These are phyloP conservation scores for Mycena albidolilacea DNA, from an alignment of 768 basidiomycete species.

Conservation along the genomic window DNA sequence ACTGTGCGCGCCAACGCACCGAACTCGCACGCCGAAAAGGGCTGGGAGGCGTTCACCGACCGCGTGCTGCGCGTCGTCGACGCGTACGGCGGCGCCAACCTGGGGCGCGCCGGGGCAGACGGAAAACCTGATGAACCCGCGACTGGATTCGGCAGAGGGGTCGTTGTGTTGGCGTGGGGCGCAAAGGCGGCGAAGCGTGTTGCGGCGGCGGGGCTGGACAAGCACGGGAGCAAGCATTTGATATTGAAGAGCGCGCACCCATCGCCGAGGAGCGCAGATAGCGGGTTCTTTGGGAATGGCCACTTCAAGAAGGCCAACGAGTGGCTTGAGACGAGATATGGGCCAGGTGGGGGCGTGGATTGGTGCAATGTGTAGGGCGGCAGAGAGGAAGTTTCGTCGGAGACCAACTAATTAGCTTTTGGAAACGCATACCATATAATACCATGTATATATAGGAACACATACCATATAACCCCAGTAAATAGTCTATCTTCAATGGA, in stretches of 20 bases:
- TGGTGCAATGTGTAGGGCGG: slow-evolving; percentile 66
- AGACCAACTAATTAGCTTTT: neutral
- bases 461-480: no score
- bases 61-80: slow-evolving; percentile 83
- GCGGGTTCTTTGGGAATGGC: slow-evolving; percentile 66
- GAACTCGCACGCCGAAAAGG: slow-evolving; percentile 86
- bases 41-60: slow-evolving; percentile 95
- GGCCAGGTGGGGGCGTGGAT: slow-evolving; percentile 76
- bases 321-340: slow-evolving; percentile 89
- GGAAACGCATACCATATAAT: neutral
- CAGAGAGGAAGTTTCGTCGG: no score
- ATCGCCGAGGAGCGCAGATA: slow-evolving; percentile 68
- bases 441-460: slow-evolving; percentile 21
- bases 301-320: slow-evolving; percentile 92
- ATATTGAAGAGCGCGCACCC: slow-evolving; percentile 63
- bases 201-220: slow-evolving; percentile 69
- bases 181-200: slow-evolving; percentile 89
- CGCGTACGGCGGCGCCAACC: slow-evolving; percentile 81
- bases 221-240: slow-evolving; percentile 79
- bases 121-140: slow-evolving; percentile 44
- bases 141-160: slow-evolving; percentile 76
- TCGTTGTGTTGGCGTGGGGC: slow-evolving; percentile 92
- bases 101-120: slow-evolving; percentile 53
- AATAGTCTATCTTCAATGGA: neutral
- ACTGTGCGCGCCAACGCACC: slow-evolving; percentile 85